Percentiles rank a stretch among this genome's conserved stretches.
Conservation (phyloP, 1,139 yeast genomes). For the Geotrichum aggregatum region DNA sequence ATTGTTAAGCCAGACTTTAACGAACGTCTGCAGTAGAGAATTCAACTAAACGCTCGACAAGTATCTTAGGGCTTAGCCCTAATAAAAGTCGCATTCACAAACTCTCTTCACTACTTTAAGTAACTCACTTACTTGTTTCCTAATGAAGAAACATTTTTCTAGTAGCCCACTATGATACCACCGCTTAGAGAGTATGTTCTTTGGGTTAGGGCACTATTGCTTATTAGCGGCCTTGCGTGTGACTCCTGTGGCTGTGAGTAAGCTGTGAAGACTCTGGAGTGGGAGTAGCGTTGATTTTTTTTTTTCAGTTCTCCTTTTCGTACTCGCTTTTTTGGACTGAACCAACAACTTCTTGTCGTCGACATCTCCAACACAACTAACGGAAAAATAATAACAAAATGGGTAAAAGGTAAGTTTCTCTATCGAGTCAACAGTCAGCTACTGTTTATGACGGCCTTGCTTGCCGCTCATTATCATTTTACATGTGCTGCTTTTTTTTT, state of each 20-base stretch:
- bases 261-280: too few relatives aligned
- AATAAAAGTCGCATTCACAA: background rate
- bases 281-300: background rate
- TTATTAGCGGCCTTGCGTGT: too few relatives aligned
- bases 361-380: constrained; percentile 12
- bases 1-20: too few relatives aligned
- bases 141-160: too few relatives aligned
- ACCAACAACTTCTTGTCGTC: constrained; percentile 20
- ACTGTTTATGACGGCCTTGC: background rate
- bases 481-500: background rate
- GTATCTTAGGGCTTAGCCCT: background rate
- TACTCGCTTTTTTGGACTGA: constrained; percentile 11
- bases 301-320: background rate
- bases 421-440: background rate
- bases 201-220: too few relatives aligned
- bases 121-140: too few relatives aligned
- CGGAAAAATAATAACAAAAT: constrained; percentile 43
- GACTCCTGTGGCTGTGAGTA: too few relatives aligned
- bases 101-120: too few relatives aligned
- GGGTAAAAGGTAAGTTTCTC: constrained; percentile 69
- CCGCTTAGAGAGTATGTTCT: too few relatives aligned
- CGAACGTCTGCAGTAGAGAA: too few relatives aligned
- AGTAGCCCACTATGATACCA: too few relatives aligned
- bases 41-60: background rate
- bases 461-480: too few relatives aligned